These are phyloP conservation scores for Acanthamoeba sp. DNA, from an alignment of 208 protist genomes.

Conservation along the genomic window DNA sequence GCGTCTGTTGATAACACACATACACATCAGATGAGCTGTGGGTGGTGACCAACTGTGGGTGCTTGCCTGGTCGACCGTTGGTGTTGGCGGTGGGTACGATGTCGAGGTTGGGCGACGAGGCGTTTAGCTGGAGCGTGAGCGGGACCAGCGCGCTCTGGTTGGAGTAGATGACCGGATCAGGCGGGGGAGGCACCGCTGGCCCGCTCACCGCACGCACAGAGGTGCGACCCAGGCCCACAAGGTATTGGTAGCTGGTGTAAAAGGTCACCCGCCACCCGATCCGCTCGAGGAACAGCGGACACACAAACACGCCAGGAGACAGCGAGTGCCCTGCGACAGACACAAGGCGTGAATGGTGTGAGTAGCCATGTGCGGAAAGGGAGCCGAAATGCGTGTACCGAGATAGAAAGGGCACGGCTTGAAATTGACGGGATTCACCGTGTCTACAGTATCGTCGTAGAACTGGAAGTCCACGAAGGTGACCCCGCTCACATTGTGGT, in stretches of 20 bases:
- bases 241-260: background rate
- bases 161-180: background rate
- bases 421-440: background rate
- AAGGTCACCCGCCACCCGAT: background rate
- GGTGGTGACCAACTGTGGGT: too few relatives aligned
- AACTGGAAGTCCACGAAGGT: background rate
- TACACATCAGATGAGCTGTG: too few relatives aligned
- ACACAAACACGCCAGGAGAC: background rate
- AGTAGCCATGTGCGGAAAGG: background rate
- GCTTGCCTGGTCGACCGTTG: too few relatives aligned
- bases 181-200: background rate
- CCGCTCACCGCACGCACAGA: background rate
- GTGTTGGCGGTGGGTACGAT: background rate
- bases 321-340: background rate
- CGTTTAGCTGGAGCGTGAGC: conserved; percentile 1
- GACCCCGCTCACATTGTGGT: background rate
- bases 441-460: background rate
- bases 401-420: background rate
- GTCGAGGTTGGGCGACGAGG: conserved; percentile 19
- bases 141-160: background rate
- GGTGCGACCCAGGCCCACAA: background rate
- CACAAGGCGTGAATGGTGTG: background rate
- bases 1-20: background rate
- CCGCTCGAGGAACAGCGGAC: background rate
- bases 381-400: background rate